Percentiles rank a stretch among this genome's conserved stretches.
Conservation (phyloP, 192 early-diverging fungal genomes). For the Dispira simplex region DNA sequence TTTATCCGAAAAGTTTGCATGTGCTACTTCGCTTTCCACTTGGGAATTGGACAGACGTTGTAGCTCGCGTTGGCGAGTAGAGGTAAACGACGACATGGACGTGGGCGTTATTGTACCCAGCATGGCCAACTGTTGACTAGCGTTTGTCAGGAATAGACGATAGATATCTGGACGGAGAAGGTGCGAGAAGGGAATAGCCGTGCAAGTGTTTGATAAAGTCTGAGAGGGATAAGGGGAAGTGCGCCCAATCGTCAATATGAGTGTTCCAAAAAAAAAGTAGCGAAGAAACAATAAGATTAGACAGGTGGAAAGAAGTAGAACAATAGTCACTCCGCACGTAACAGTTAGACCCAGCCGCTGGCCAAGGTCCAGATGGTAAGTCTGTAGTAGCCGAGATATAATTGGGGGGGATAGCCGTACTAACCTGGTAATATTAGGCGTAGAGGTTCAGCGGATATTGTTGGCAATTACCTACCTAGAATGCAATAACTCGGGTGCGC, state of each 20-base stretch:
- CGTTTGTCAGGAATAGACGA: neutral
- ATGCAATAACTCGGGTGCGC: too few relatives aligned
- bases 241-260: too few relatives aligned
- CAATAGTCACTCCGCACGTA: too few relatives aligned
- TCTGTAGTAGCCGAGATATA: too few relatives aligned
- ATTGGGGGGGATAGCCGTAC: too few relatives aligned
- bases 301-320: neutral
- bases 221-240: too few relatives aligned
- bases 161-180: neutral
- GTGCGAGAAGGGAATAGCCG: neutral
- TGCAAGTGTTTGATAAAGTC: neutral
- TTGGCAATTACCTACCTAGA: too few relatives aligned
- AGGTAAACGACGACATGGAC: neutral
- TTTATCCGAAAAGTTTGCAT: constrained; percentile 82
- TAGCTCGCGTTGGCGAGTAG: constrained; percentile 1
- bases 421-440: too few relatives aligned
- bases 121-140: neutral
- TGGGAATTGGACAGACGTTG: neutral
- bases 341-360: too few relatives aligned
- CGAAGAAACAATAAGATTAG: neutral
- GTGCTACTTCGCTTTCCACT: constrained; percentile 38
- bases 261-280: too few relatives aligned
- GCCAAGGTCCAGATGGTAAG: too few relatives aligned
- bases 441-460: too few relatives aligned
- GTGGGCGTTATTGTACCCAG: neutral